A percentile compares a stretch with the other conserved stretches of the same genome.
Conservation (phyloP, 1,139 yeast species). For the Kluyveromyces sp. region DNA sequence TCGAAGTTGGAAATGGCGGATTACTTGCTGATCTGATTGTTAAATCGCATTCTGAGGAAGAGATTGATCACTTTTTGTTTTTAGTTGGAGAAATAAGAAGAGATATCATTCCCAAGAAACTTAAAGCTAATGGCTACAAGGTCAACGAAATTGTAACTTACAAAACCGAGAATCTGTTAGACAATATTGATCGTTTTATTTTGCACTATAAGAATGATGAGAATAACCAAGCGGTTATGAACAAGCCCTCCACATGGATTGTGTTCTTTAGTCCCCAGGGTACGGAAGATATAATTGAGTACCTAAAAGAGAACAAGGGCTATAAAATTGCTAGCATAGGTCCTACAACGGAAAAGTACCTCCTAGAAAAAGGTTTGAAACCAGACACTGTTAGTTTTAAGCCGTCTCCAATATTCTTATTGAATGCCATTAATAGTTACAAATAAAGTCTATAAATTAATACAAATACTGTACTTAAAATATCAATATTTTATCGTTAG, state of each 20-base stretch:
- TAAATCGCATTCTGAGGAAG: constrained; percentile 13
- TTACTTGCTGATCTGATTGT: constrained; percentile 60
- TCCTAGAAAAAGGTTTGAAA: constrained; percentile 41
- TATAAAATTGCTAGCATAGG: constrained; percentile 71
- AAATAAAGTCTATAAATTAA: neutral
- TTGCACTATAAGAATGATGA: constrained; percentile 10
- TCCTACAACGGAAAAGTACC: constrained; percentile 75
- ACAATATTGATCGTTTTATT: constrained; percentile 37
- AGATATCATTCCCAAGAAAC: constrained; percentile 66
- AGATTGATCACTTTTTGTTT: constrained; percentile 36
- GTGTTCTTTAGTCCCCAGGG: constrained; percentile 93
- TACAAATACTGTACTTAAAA: constrained; percentile 27
- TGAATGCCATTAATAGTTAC: constrained; percentile 29
- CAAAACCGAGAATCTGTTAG: constrained; percentile 47
- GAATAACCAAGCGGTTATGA: neutral
- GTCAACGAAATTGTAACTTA: constrained; percentile 63
- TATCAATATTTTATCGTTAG: constrained; percentile 60
- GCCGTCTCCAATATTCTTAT: constrained; percentile 63
- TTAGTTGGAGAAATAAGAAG: constrained; percentile 82
- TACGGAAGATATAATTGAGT: constrained; percentile 51
- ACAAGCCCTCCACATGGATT: constrained; percentile 42
- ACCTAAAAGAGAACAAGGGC: constrained; percentile 27
- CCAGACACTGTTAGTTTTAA: constrained; percentile 62
- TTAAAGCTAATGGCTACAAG: constrained; percentile 39
- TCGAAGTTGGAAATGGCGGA: constrained; percentile 73